phyloP scores from a whole-genome alignment of 306 rosid species.

The Dryas alaskensis region DNA sequence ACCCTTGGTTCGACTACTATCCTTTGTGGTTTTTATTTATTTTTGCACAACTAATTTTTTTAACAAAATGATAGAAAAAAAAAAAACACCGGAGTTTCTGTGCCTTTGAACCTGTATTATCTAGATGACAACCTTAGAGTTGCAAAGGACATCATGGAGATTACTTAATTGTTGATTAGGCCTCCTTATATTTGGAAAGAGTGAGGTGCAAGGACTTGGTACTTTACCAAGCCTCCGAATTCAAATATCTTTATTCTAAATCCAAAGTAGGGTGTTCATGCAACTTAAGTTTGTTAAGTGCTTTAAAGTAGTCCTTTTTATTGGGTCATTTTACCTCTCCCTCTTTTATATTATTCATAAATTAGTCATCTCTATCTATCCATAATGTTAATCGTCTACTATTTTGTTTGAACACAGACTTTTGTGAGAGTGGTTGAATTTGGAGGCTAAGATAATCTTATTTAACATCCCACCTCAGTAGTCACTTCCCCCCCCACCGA shows the following conservation, averaged over 20 bases:
- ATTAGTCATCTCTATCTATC: background rate
- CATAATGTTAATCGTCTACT: background rate
- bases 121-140: slow-evolving; percentile 59
- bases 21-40: background rate
- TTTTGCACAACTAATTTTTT: background rate
- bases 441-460: background rate
- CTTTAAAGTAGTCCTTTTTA: background rate
- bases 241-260: background rate
- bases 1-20: background rate
- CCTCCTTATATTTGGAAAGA: slow-evolving; percentile 55
- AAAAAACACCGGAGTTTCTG: background rate
- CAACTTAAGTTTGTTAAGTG: background rate
- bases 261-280: background rate
- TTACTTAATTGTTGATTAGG: slow-evolving; percentile 55
- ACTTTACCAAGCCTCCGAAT: background rate
- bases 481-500: slow-evolving; percentile 11
- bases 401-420: background rate
- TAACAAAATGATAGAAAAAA: background rate
- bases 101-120: slow-evolving; percentile 60
- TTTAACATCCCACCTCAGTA: slow-evolving; percentile 10
- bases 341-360: background rate
- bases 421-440: background rate
- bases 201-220: slow-evolving; percentile 24
- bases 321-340: background rate
- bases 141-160: slow-evolving; percentile 61